Evolutionary conservation across 2,329 filamentous ascomycete species (phyloP).

Genomic region (Diplodia corticola): DNA sequence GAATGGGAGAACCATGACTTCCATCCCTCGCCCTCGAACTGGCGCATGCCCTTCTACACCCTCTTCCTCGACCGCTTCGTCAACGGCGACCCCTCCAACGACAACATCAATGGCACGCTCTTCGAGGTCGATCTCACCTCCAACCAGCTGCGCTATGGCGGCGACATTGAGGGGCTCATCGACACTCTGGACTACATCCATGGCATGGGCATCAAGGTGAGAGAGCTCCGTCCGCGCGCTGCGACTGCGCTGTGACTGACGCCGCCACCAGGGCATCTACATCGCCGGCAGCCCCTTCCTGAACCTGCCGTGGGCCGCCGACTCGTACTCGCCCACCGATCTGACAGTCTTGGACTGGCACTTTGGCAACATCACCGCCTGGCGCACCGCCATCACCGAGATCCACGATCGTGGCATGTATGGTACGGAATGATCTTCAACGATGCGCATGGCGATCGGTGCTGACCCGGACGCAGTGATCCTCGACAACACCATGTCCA

Average conservation of each 20-base stretch:
- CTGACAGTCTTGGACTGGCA: conserved; percentile 65
- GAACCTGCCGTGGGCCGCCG: conserved; percentile 64
- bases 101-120: conserved; percentile 61
- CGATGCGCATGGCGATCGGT: conserved; percentile 12
- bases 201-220: conserved; percentile 63
- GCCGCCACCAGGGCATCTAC: conserved; percentile 55
- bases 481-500: conserved; percentile 66
- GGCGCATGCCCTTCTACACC: conserved; percentile 67
- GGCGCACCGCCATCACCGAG: conserved; percentile 58
- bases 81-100: conserved; percentile 65
- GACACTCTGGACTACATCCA: conserved; percentile 65
- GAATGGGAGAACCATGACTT: conserved; percentile 57
- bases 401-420: conserved; percentile 66
- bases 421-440: conserved; percentile 31
- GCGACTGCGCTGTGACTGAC: conserved; percentile 23
- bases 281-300: conserved; percentile 65
- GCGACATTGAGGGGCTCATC: conserved; percentile 58
- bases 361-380: conserved; percentile 59
- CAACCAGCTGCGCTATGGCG: conserved; percentile 64
- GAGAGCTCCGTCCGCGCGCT: background rate
- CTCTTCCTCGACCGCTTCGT: conserved; percentile 65
- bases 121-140: conserved; percentile 62
- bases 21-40: conserved; percentile 58
- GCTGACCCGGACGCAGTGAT: conserved; percentile 42
- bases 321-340: conserved; percentile 61